Evolutionary conservation across 768 basidiomycete species (phyloP), one percentile per base, ranked within the genome.

Genomic region (Ramaria rubella): DNA sequence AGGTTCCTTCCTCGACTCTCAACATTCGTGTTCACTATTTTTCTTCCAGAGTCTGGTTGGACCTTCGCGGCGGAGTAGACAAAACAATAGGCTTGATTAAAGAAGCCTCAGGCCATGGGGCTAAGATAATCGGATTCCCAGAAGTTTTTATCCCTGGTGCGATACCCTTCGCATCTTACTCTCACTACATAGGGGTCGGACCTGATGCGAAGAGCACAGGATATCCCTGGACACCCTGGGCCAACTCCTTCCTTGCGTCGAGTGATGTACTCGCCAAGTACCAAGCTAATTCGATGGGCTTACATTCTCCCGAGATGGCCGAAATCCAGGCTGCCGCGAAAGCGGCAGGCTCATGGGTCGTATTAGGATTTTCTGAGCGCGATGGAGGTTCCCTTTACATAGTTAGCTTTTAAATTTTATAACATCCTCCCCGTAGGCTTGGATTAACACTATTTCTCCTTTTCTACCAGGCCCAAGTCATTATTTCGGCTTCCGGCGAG

Each of bases 141-240:
- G 54, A 55, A 19, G 38, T 42, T 26, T 55, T 42, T 19, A 44
- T 55, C n/a, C 54, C 54, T 29, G 54, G 54, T 48, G 23, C 46
- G 46, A 48, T 48, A 48, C 26, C 26, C 5, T 48, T 48, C 46
- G 46, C 7, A 24, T 48, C 46, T 48, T 26, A 27, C 46, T 48
- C 46, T 27, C 46, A 17, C 24, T 17, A 24, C 27, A 12, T 14
- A 48, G 26, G 29, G 17, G 15, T 27, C 29, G 46, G 27, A 14
- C 46, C 46, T 48, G 46, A 48, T 31, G 5, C 43, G 26, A 31
- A 17, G 26, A 26, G 30, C 23, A 17, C 42, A 30, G 42, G 42
- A 24, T 31, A 55, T 44, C 46, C 27, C 6, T 33, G 43, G 29
- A 23, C 45, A 29, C 52, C 53, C 26, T 49, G 44, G 45, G 52